Percentiles rank a stretch among this genome's conserved stretches.
Conservation (phyloP, 805 yeast species). For the Ogataea corticis region DNA sequence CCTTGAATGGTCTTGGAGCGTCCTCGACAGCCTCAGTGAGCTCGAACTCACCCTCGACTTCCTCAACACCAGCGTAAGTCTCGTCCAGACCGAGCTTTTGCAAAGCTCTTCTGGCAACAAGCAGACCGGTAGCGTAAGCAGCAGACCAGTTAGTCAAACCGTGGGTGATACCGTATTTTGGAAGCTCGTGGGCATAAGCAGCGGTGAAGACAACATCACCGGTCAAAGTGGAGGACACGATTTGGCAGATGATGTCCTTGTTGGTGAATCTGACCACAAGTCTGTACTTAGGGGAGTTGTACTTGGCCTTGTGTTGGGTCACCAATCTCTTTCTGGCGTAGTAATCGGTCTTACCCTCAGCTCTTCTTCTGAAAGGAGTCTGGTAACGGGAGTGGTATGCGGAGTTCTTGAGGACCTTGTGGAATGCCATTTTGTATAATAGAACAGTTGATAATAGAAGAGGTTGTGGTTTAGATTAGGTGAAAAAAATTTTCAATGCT, state of each 20-base stretch:
- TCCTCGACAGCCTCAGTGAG: slow-evolving; percentile 99
- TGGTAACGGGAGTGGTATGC: slow-evolving; percentile 99
- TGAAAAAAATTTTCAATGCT: background rate
- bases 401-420: slow-evolving; percentile 70
- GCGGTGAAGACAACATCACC: slow-evolving; percentile 96
- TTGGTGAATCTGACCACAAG: slow-evolving; percentile 99
- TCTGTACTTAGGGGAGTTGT: slow-evolving; percentile 99
- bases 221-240: slow-evolving; percentile 92
- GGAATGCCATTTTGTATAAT: slow-evolving; percentile 67
- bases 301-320: slow-evolving; percentile 99
- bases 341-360: slow-evolving; percentile 99
- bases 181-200: slow-evolving; percentile 99
- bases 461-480: background rate
- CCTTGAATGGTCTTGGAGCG: slow-evolving; percentile 99
- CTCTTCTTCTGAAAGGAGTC: slow-evolving; percentile 99
- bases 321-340: slow-evolving; percentile 99
- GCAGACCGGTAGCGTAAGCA: slow-evolving; percentile 98
- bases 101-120: slow-evolving; percentile 98
- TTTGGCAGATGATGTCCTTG: slow-evolving; percentile 98
- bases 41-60: slow-evolving; percentile 98
- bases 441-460: background rate
- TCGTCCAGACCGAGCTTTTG: slow-evolving; percentile 97
- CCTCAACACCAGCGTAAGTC: slow-evolving; percentile 98
- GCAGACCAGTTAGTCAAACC: slow-evolving; percentile 99
- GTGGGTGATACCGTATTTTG: slow-evolving; percentile 94